Base-by-base conservation (phyloP, 345 rosid species). In the Cardamine resedifolia region DNA sequence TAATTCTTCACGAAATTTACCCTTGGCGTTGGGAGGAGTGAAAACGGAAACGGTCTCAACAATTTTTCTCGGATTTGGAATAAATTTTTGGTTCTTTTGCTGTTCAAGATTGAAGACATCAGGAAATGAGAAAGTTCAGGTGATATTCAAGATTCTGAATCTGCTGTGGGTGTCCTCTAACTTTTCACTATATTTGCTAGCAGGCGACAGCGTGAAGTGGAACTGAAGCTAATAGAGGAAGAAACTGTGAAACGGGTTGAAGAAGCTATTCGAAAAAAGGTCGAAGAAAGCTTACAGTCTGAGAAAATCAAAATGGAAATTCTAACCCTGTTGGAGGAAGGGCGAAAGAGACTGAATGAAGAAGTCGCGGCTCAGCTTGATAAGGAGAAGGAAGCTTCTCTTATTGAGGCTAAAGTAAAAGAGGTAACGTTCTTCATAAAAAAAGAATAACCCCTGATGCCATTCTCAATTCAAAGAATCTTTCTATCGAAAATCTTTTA, bases 201-300 rank as follows among this genome's bases (percentile, higher is more conserved):
- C 90, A 95, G 99, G 98, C 90, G 90, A 61, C 99, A 95, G 62
- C 68, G 60, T 66, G 97, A 95, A 80, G 98, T 96, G 7, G 99
- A 95, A 77, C 45, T 87, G 63, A 91, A 90, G 76, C 83, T 95
- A 33, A 82, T 95, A 47, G 94, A 90, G 83, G 99, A 95, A 81
- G 99, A 95, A 81, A 95, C 98, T 63, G 77, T 82, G 31, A 95
- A 82, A 73, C 84, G 98, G 68, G 87, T 91, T 64, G 98, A 88
- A 80, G 92, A 86, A 79, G 90, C 88, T 66, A 86, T 95, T 57
- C 71, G 48, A 82, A 86, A 78, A 80, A 85, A 77, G 64, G 98
- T 95, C 41, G 93, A 85, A 72, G 96, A 88, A 86, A 79, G 90
- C 56, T 88, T 95, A 79, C 91, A 81, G 60, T 77, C 86, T 14